A percentile compares a stretch with the other conserved stretches of the same genome.
Evolutionary conservation across 805 yeast genomes (phyloP).

Genomic region (Lachancea quebecensis): DNA sequence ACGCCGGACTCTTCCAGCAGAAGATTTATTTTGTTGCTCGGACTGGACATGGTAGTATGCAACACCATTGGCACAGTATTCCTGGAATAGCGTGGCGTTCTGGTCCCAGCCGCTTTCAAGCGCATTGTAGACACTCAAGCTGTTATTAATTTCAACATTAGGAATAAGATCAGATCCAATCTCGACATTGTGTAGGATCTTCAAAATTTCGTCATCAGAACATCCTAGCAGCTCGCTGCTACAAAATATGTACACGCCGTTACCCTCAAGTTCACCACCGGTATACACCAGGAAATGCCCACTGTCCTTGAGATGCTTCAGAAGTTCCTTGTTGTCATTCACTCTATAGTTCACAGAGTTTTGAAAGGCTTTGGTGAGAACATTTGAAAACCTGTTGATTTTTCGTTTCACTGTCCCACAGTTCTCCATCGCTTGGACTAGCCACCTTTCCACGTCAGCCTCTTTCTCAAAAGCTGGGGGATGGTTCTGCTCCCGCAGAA

Average conservation of each 20-base stretch:
- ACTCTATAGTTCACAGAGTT: conserved; percentile 61
- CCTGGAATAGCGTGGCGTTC: conserved; percentile 26
- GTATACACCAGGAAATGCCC: conserved; percentile 76
- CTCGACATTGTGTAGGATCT: conserved; percentile 40
- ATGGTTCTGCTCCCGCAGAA: conserved; percentile 63
- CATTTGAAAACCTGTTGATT: conserved; percentile 66
- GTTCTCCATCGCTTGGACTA: conserved; percentile 58
- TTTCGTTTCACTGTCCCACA: conserved; percentile 75
- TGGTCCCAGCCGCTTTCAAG: conserved; percentile 18
- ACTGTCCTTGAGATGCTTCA: conserved; percentile 52
- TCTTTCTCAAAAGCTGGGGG: conserved; percentile 41
- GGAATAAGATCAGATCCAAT: conserved; percentile 45
- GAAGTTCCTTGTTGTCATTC: conserved; percentile 43
- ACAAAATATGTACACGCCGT: conserved; percentile 77
- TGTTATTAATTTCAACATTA: conserved; percentile 25
- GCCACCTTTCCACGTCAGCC: conserved; percentile 54
- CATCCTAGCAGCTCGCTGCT: conserved; percentile 41
- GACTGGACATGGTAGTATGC: conserved; percentile 19
- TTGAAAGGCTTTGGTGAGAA: conserved; percentile 61
- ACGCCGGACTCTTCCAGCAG: conserved; percentile 19
- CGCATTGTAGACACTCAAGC: conserved; percentile 22
- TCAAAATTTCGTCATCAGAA: conserved; percentile 36
- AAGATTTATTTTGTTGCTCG: conserved; percentile 17
- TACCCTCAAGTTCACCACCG: conserved; percentile 54
- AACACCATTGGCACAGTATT: conserved; percentile 23